Evolutionary conservation across 192 early-diverging fungal genomes (phyloP).

Genomic region (Umbelopsis sp.): DNA sequence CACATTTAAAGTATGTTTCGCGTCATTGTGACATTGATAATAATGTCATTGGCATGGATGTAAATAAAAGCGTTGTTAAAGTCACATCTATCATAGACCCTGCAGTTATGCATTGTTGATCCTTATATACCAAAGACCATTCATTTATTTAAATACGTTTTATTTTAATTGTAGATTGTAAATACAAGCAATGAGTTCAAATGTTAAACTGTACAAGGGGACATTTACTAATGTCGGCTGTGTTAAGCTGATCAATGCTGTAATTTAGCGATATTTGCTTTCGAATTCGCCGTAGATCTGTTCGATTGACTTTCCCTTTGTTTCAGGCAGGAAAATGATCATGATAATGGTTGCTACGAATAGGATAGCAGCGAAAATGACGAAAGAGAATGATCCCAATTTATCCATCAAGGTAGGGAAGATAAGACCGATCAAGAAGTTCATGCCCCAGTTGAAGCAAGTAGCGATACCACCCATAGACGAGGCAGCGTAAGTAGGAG

Average conservation of each 20-base stretch:
- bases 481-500: constrained; percentile 75
- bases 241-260: not conserved
- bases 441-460: constrained; percentile 69
- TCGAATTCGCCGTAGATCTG: constrained; percentile 49
- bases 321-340: constrained; percentile 74
- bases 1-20: no score
- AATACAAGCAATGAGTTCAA: no score
- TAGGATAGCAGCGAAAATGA: constrained; percentile 69
- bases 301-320: constrained; percentile 72
- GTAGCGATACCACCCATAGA: constrained; percentile 73
- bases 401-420: constrained; percentile 42
- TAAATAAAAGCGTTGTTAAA: no score
- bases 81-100: no score
- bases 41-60: not conserved
- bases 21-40: no score
- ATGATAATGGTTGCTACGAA: constrained; percentile 60
- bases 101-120: not conserved
- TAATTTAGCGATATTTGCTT: not conserved
- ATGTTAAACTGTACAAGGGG: no score
- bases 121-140: not conserved
- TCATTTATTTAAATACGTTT: no score
- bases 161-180: no score
- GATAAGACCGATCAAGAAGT: constrained; percentile 49
- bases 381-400: constrained; percentile 44
- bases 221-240: no score